These are phyloP conservation scores for Beta macrorhiza DNA, from an alignment of 179 eudicot species.

Conservation along the genomic window DNA sequence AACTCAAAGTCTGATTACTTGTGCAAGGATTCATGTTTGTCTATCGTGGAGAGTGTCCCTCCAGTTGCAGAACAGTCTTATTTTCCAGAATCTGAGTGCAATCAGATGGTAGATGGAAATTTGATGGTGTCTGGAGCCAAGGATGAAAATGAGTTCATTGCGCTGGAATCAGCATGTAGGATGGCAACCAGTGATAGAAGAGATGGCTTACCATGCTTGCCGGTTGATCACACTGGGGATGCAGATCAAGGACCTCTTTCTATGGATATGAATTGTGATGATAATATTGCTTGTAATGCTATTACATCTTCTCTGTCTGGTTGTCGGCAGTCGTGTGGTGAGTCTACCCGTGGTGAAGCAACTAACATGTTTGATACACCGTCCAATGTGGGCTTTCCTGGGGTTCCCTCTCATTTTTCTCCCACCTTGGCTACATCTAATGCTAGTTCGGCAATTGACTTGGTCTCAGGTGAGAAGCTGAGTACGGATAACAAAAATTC, in stretches of 20 bases:
- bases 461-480: conserved; percentile 24
- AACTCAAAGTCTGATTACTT: conserved; percentile 21
- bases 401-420: conserved; percentile 16
- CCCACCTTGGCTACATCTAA: conserved; percentile 24
- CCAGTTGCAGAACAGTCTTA: conserved; percentile 17
- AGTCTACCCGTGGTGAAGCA: conserved; percentile 20
- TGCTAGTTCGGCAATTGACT: conserved; percentile 16
- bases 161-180: conserved; percentile 27
- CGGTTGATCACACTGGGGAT: conserved; percentile 19
- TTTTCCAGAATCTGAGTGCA: conserved; percentile 19
- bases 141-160: conserved; percentile 19
- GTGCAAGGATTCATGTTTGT: conserved; percentile 13
- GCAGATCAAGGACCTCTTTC: conserved; percentile 19
- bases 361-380: conserved; percentile 21
- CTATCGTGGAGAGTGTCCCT: conserved; percentile 18
- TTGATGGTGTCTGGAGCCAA: conserved; percentile 22
- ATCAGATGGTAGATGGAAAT: conserved; percentile 24
- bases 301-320: conserved; percentile 27
- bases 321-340: conserved; percentile 20
- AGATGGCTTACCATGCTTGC: conserved; percentile 15
- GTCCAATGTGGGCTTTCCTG: conserved; percentile 22
- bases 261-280: conserved; percentile 29
- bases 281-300: conserved; percentile 21
- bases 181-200: conserved; percentile 17
- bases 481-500: conserved; percentile 15